A percentile compares a stretch with the other conserved stretches of the same genome.
Evolutionary conservation across 768 basidiomycete genomes (phyloP).

Genomic region (Calocera viscosa): DNA sequence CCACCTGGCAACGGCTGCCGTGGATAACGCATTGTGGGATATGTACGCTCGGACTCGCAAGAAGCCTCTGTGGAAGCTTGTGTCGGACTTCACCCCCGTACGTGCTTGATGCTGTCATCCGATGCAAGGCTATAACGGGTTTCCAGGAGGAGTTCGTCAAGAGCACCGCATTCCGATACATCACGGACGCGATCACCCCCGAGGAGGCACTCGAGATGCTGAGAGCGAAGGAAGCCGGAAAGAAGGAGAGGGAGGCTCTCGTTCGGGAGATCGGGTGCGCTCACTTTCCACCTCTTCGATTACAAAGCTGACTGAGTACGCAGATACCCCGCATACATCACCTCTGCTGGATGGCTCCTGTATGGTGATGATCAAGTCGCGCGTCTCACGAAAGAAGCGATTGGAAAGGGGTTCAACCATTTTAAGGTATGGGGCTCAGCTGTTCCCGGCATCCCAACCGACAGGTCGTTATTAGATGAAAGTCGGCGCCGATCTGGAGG

Average conservation of each 20-base stretch:
- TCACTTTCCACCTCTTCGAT: not conserved
- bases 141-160: slow-evolving; percentile 62
- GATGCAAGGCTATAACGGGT: not conserved
- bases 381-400: slow-evolving; percentile 71
- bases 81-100: slow-evolving; percentile 79
- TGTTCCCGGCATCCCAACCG: not conserved
- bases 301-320: not conserved
- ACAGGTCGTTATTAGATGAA: slow-evolving; percentile 48
- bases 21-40: slow-evolving; percentile 91
- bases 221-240: slow-evolving; percentile 59
- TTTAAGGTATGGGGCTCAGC: slow-evolving; percentile 48
- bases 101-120: slow-evolving; percentile 13
- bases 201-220: slow-evolving; percentile 81
- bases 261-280: slow-evolving; percentile 56
- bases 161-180: slow-evolving; percentile 73
- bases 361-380: slow-evolving; percentile 89
- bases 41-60: slow-evolving; percentile 66
- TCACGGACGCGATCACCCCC: slow-evolving; percentile 82
- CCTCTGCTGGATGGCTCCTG: slow-evolving; percentile 86
- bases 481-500: slow-evolving; percentile 71
- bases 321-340: slow-evolving; percentile 89
- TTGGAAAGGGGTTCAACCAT: slow-evolving; percentile 84
- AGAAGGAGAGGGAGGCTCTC: slow-evolving; percentile 62
- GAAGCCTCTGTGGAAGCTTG: slow-evolving; percentile 89
- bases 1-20: slow-evolving; percentile 75